A percentile compares a stretch with the other conserved stretches of the same genome.
Conservation (phyloP, 2,329 filamentous ascomycete species). For the Scleromitrula shiraiana region DNA sequence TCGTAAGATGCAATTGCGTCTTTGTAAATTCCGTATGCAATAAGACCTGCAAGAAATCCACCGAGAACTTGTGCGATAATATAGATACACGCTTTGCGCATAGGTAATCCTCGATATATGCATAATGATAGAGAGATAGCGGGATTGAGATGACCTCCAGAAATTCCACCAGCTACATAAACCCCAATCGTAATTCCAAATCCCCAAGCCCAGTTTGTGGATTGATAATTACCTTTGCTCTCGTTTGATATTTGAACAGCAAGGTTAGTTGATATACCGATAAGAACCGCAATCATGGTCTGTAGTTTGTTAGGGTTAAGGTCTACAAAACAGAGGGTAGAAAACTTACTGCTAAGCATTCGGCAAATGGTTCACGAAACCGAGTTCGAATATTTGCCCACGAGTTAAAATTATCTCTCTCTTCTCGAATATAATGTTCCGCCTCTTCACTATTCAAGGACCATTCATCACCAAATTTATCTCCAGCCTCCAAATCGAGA, state of each 20-base stretch:
- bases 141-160: conserved; percentile 39
- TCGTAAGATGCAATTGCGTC: conserved; percentile 11
- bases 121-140: conserved; percentile 37
- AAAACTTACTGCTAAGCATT: conserved; percentile 35
- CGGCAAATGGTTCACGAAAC: conserved; percentile 43
- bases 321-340: neutral
- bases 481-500: conserved; percentile 3
- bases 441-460: conserved; percentile 13
- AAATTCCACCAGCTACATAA: conserved; percentile 40
- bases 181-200: conserved; percentile 45
- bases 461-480: conserved; percentile 7
- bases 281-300: conserved; percentile 24
- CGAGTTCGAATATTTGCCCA: conserved; percentile 41
- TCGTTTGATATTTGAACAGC: conserved; percentile 29
- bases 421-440: conserved; percentile 14
- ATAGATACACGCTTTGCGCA: conserved; percentile 42
- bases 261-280: conserved; percentile 42
- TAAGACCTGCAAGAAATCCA: conserved; percentile 40
- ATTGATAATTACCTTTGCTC: conserved; percentile 34
- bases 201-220: conserved; percentile 42
- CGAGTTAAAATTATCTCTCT: neutral
- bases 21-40: conserved; percentile 33
- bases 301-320: neutral
- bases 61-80: conserved; percentile 44
- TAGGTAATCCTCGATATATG: conserved; percentile 45